Evolutionary conservation across 345 rosid genomes (phyloP).

Genomic region (Heritiera littoralis): DNA sequence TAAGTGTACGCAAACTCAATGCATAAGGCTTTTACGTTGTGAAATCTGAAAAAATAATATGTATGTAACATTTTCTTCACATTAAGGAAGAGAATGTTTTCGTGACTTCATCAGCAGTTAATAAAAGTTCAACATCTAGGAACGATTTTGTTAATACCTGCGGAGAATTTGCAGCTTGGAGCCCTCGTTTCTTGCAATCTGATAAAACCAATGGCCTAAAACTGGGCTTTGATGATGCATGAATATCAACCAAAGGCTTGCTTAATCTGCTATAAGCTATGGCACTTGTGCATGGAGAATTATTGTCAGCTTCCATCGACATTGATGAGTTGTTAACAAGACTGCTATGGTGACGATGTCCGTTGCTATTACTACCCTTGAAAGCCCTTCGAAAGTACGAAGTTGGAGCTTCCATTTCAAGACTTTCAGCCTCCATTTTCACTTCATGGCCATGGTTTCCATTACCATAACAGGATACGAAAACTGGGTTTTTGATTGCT

Average conservation of each 20-base stretch:
- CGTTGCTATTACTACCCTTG: slow-evolving; percentile 18
- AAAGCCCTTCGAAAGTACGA: slow-evolving; percentile 22
- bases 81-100: no score
- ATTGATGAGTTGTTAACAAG: slow-evolving; percentile 18
- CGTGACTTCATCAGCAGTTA: no score
- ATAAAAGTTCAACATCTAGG: no score
- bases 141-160: slow-evolving; percentile 26
- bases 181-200: slow-evolving; percentile 54
- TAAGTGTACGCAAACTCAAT: no score
- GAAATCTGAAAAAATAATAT: no score
- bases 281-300: slow-evolving; percentile 31
- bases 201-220: slow-evolving; percentile 52
- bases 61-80: no score
- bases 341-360: slow-evolving; percentile 22
- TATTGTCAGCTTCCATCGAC: slow-evolving; percentile 29
- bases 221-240: slow-evolving; percentile 41
- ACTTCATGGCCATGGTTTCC: slow-evolving; percentile 24
- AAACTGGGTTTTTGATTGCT: slow-evolving; percentile 25
- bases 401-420: slow-evolving; percentile 18
- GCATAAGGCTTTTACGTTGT: no score
- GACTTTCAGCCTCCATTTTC: slow-evolving; percentile 31
- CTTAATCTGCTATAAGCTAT: slow-evolving; percentile 40
- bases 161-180: slow-evolving; percentile 34
- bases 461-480: slow-evolving; percentile 24
- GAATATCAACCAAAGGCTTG: slow-evolving; percentile 48